phyloP scores from a whole-genome alignment of 2,329 filamentous ascomycete species.

The Phialophora verrucosa region DNA sequence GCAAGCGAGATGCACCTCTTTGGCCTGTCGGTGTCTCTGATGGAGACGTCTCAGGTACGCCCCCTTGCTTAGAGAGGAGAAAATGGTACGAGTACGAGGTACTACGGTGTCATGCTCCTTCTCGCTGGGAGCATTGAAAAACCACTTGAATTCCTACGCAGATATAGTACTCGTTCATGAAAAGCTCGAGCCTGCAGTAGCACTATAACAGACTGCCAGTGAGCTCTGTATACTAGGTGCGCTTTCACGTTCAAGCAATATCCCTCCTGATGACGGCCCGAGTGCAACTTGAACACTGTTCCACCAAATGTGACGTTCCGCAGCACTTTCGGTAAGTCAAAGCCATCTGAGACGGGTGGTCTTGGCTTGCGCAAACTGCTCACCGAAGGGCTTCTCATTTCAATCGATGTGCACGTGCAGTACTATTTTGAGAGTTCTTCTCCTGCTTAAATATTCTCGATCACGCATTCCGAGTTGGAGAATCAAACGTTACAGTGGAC shows the following conservation, averaged over 20 bases:
- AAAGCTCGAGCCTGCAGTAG: not conserved
- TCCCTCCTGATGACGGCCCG: not conserved
- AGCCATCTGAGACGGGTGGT: conserved; percentile 1
- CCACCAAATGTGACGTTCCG: conserved; percentile 2
- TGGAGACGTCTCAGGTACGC: not conserved
- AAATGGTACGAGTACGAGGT: not conserved
- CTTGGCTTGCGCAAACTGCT: conserved; percentile 4
- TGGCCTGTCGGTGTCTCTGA: conserved; percentile 1
- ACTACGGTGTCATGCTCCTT: not conserved
- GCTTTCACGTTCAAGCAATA: not conserved
- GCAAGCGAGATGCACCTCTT: not conserved
- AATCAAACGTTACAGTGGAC: not conserved
- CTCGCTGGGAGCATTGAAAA: not conserved
- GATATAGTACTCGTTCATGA: not conserved
- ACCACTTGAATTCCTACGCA: not conserved
- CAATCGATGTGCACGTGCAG: not conserved
- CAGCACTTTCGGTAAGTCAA: conserved; percentile 1
- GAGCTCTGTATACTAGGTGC: not conserved
- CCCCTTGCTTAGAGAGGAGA: not conserved
- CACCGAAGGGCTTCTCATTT: not conserved
- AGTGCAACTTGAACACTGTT: not conserved
- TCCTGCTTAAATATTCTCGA: not conserved
- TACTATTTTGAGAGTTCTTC: not conserved
- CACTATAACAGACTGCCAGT: not conserved
- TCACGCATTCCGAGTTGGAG: not conserved